These are phyloP conservation scores for Glebionis coronaria DNA, from an alignment of 129 eudicot genomes.

Conservation along the genomic window DNA sequence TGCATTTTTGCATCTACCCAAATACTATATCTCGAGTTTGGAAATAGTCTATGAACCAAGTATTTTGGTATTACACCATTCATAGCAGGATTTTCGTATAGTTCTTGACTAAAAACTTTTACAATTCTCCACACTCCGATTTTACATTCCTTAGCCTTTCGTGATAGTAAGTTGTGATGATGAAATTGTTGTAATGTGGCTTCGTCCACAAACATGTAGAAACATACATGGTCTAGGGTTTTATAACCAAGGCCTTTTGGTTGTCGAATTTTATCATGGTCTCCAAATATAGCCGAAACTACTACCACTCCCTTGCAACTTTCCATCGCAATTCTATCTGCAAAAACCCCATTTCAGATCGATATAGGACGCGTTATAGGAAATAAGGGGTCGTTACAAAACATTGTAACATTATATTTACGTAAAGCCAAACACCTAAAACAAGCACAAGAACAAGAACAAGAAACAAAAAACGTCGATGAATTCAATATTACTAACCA, in stretches of 20 bases:
- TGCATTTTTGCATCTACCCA: too few species aligned
- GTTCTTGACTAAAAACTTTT: too few species aligned
- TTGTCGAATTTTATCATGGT: too few species aligned
- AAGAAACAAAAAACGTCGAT: slow-evolving; percentile 18
- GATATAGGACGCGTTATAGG: too few species aligned
- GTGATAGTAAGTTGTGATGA: slow-evolving; percentile 56
- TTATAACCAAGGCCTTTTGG: too few species aligned
- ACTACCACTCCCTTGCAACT: too few species aligned
- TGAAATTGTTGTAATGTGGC: slow-evolving; percentile 50
- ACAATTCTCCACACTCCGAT: slow-evolving; percentile 84
- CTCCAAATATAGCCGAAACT: too few species aligned
- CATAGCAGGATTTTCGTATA: too few species aligned
- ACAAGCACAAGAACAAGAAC: neutral
- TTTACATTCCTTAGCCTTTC: slow-evolving; percentile 33
- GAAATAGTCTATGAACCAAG: too few species aligned
- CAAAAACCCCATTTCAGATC: neutral
- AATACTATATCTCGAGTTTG: too few species aligned
- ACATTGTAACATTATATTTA: slow-evolving; percentile 1
- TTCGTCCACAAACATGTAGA: slow-evolving; percentile 82
- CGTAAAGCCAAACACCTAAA: neutral
- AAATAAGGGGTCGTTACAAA: neutral
- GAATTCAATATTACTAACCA: slow-evolving; percentile 46
- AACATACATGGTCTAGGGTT: slow-evolving; percentile 57
- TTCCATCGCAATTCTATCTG: too few species aligned
- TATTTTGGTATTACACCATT: too few species aligned